Evolutionary conservation across 108 stramenopile genomes (phyloP), one percentile per base, ranked within the genome.

Genomic region (Cyclotella baltica): DNA sequence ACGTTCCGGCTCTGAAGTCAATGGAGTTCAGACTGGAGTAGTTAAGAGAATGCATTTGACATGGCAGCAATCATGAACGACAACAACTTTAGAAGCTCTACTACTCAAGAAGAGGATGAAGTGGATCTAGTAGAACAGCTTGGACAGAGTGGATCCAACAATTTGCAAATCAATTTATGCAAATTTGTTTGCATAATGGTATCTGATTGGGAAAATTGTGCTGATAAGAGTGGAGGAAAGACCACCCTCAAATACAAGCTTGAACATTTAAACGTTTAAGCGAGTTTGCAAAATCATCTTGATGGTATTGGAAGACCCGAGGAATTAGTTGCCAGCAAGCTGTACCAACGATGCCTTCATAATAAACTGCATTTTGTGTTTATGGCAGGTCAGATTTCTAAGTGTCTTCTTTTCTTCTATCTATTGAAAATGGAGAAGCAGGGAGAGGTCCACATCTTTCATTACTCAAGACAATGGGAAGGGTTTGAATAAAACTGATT

Each of bases 1-100:
- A 13, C 40, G 40, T 11, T 8, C 13, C 13, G 40, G 40, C 13
- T 11, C 40, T 11, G 13, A 43, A 43, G 40, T 43, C 10, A 43
- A 13, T 43, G 40, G 40, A 11, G 10, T 43, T 43, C 40, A 8
- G 8, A 8, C 40, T 43, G 40, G 40, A 13, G 13, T 43, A 13
- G 13, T 8, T 43, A 11, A 13, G 13, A 43, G 13, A 11, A 8
- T 8, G 40, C 40, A 8, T 13, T 43, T 43, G 53, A n/a, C 19
- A 25, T 55, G 53, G 22, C 23, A 8, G 53, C 23, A 55, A 25
- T n/a, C 53, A 55, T 55, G 53, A n/a, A 55, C 23, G 53, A 55
- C 9, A 18, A 10, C 8, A 18, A 55, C 19, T 55, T 55, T 25
- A 8, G 6, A 15, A n/a, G n/a, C n/a, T n/a, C 40, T 11, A 11